These are phyloP conservation scores for Teratosphaeria viscida DNA, from an alignment of 2,329 filamentous ascomycete species.

Conservation along the genomic window DNA sequence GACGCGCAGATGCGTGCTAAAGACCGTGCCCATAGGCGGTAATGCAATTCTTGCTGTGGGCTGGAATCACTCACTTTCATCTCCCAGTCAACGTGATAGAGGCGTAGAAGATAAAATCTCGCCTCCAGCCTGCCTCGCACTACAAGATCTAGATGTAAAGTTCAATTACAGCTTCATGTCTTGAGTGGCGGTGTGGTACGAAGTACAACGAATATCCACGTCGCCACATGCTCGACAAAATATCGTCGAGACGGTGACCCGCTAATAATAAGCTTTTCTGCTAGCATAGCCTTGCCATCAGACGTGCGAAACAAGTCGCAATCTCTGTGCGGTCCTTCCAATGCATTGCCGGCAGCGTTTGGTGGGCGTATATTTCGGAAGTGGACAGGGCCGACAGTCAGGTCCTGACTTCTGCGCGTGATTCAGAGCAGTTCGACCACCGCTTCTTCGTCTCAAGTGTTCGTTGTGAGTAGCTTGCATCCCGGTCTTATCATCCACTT, in stretches of 20 bases:
- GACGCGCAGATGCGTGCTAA: neutral
- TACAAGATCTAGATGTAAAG: too few relatives aligned
- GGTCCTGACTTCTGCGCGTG: neutral
- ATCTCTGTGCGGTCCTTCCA: neutral
- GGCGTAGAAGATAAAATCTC: neutral
- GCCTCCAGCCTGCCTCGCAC: too few relatives aligned
- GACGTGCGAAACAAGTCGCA: too few relatives aligned
- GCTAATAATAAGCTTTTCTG: too few relatives aligned
- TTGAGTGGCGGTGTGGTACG: too few relatives aligned
- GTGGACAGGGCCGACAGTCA: neutral
- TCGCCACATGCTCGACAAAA: too few relatives aligned
- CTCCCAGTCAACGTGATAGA: neutral
- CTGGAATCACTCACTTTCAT: neutral
- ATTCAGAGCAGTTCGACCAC: neutral
- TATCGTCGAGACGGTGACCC: too few relatives aligned
- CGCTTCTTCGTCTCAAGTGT: neutral
- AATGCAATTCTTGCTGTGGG: neutral
- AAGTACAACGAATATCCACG: too few relatives aligned
- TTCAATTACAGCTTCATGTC: too few relatives aligned
- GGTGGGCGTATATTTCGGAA: neutral
- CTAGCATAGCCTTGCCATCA: too few relatives aligned
- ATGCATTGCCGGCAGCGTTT: neutral
- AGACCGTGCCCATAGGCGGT: neutral
- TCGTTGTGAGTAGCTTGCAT: neutral
- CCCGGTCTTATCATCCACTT: slow-evolving; percentile 14